phyloP scores from a whole-genome alignment of 2,329 filamentous ascomycete genomes.

The Talaromyces marneffei region DNA sequence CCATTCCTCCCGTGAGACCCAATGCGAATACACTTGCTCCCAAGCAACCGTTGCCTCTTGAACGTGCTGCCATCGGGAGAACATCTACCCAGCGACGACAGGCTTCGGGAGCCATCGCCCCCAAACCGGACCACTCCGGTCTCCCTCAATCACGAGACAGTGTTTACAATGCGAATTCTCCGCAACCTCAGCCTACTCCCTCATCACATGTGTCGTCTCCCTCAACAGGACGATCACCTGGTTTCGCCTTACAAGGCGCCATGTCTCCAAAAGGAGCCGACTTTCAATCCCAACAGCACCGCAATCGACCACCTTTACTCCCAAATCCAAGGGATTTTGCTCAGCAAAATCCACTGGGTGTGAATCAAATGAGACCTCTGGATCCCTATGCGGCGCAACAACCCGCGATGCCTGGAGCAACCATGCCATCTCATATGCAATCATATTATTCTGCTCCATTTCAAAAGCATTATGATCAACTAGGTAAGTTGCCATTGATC shows the following conservation, averaged over 20 bases:
- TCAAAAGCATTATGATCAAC: constrained; percentile 89
- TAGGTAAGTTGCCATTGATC: constrained; percentile 69
- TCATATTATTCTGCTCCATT: constrained; percentile 80
- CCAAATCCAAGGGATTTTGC: constrained; percentile 32
- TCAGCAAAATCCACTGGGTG: constrained; percentile 31
- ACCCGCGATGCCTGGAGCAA: constrained; percentile 25
- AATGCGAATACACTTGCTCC: constrained; percentile 54
- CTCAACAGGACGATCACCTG: constrained; percentile 56
- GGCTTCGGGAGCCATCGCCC: constrained; percentile 62
- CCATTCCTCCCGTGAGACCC: constrained; percentile 59
- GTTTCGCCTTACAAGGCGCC: constrained; percentile 54
- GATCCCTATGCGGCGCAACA: constrained; percentile 25
- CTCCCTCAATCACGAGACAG: constrained; percentile 46
- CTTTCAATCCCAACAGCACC: constrained; percentile 48
- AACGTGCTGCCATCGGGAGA: constrained; percentile 73
- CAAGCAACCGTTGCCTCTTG: constrained; percentile 69
- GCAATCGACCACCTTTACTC: constrained; percentile 45
- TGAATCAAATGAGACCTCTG: constrained; percentile 32
- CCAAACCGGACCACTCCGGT: constrained; percentile 51
- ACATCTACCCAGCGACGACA: constrained; percentile 67
- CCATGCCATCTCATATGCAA: constrained; percentile 34
- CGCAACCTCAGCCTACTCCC: constrained; percentile 74
- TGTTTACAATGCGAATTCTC: constrained; percentile 48
- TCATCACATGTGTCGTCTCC: constrained; percentile 72
- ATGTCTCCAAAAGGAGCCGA: constrained; percentile 58